Percentiles rank a stretch among this genome's conserved stretches.
Evolutionary conservation across 1,284 basidiomycete genomes (phyloP).

Genomic region (Stygiomarasmius scandens): DNA sequence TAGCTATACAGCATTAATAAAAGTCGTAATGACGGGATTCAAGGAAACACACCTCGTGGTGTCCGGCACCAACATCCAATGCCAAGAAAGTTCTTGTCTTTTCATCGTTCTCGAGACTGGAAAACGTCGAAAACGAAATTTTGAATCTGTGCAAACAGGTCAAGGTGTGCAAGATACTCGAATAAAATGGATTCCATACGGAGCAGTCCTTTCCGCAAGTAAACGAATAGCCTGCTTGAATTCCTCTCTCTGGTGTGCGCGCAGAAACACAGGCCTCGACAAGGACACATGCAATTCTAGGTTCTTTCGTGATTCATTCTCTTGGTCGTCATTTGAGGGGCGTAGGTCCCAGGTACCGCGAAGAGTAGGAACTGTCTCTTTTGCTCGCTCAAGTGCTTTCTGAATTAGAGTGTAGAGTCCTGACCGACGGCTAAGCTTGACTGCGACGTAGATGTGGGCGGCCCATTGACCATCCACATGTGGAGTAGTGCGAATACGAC

Average conservation of each 20-base stretch:
- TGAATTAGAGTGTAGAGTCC: constrained; percentile 50
- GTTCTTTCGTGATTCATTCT: constrained; percentile 19
- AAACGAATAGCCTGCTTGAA: constrained; percentile 60
- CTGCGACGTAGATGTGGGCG: constrained; percentile 71
- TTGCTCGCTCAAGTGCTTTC: constrained; percentile 49
- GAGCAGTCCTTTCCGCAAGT: constrained; percentile 43
- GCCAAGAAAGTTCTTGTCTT: constrained; percentile 74
- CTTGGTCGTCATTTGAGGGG: constrained; percentile 14
- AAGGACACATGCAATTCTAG: constrained; percentile 72
- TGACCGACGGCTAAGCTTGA: constrained; percentile 46
- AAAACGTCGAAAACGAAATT: constrained; percentile 70
- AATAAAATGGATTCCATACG: constrained; percentile 44
- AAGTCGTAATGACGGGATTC: constrained; percentile 6
- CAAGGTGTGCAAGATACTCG: constrained; percentile 4
- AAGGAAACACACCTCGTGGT: constrained; percentile 56
- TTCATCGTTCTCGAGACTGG: constrained; percentile 78
- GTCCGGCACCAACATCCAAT: constrained; percentile 77
- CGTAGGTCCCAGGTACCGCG: constrained; percentile 41
- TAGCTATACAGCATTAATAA: constrained; percentile 45
- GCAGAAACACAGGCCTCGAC: constrained; percentile 73
- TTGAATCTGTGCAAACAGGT: constrained; percentile 54
- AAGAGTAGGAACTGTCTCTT: constrained; percentile 45
- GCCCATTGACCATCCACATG: constrained; percentile 83
- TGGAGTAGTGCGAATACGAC: constrained; percentile 69
- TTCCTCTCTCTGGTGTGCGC: constrained; percentile 74